A percentile compares a stretch with the other conserved stretches of the same genome.
These are phyloP conservation scores for Sclerotinia trifoliorum DNA, from an alignment of 2,329 filamentous ascomycete genomes.

Conservation along the genomic window DNA sequence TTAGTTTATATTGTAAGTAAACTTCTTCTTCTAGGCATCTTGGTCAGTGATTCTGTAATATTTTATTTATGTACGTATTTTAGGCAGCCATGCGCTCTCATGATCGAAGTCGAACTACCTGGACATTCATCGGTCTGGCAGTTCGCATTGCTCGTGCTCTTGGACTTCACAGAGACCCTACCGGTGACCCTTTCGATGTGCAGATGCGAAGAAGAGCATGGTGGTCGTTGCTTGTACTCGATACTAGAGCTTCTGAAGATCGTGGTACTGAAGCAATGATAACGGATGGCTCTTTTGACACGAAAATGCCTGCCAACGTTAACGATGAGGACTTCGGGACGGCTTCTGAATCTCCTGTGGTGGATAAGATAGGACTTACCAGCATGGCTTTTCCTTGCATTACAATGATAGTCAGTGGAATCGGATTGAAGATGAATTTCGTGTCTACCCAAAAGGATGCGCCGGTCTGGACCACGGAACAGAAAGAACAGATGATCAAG, in stretches of 20 bases:
- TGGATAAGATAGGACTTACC: constrained; percentile 21
- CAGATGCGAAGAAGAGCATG: constrained; percentile 53
- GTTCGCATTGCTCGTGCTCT: constrained; percentile 43
- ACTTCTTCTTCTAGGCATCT: not conserved
- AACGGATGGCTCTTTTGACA: constrained; percentile 47
- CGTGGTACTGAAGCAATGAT: constrained; percentile 49
- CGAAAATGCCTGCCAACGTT: constrained; percentile 50
- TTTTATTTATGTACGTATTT: not conserved
- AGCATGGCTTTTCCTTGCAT: constrained; percentile 27
- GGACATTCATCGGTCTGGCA: constrained; percentile 44
- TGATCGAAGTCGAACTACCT: constrained; percentile 41
- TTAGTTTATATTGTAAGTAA: constrained; percentile 57
- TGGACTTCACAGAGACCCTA: constrained; percentile 52
- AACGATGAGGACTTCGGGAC: constrained; percentile 50
- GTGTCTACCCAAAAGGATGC: constrained; percentile 11
- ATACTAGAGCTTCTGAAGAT: constrained; percentile 50
- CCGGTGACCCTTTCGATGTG: constrained; percentile 47
- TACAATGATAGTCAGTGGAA: constrained; percentile 14
- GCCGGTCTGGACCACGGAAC: not conserved
- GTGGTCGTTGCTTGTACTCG: constrained; percentile 50
- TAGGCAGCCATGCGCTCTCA: constrained; percentile 23
- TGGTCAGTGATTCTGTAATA: not conserved
- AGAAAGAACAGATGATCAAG: constrained; percentile 24
- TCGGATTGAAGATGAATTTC: constrained; percentile 22
- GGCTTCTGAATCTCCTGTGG: not conserved